Conservation (phyloP, 306 rosid species). For the Psophocarpus tetragonolobus region DNA sequence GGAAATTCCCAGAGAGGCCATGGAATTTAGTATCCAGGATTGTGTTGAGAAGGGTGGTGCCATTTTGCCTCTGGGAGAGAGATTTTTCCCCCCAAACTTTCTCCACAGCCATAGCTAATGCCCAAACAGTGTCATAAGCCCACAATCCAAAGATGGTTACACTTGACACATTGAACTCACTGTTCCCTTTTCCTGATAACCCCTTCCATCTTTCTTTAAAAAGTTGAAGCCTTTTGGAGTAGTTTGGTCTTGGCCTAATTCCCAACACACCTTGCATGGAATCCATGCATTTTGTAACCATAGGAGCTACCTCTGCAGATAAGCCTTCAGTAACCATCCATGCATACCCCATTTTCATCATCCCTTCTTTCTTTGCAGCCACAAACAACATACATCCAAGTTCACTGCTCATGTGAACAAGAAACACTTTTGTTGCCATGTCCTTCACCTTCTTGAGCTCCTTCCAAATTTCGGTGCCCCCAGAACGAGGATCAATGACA, state of each 20-base stretch:
- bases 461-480: neutral
- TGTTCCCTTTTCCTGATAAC: neutral
- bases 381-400: neutral
- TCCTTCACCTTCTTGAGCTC: neutral
- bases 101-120: neutral
- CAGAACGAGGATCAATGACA: neutral
- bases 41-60: neutral
- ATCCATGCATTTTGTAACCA: neutral
- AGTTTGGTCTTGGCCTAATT: neutral
- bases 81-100: neutral
- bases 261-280: neutral
- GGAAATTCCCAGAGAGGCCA: neutral
- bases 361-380: neutral
- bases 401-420: neutral
- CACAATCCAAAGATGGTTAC: neutral
- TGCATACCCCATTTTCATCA: neutral
- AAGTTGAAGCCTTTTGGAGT: neutral
- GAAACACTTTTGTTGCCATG: neutral
- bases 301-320: neutral
- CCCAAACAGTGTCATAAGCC: slow-evolving; percentile 2
- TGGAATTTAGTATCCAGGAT: neutral
- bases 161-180: too few species aligned
- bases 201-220: neutral
- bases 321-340: neutral
- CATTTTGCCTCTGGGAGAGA: too few species aligned